Conservation (phyloP, 208 protist species). For the Trypanosoma platydactyli region DNA sequence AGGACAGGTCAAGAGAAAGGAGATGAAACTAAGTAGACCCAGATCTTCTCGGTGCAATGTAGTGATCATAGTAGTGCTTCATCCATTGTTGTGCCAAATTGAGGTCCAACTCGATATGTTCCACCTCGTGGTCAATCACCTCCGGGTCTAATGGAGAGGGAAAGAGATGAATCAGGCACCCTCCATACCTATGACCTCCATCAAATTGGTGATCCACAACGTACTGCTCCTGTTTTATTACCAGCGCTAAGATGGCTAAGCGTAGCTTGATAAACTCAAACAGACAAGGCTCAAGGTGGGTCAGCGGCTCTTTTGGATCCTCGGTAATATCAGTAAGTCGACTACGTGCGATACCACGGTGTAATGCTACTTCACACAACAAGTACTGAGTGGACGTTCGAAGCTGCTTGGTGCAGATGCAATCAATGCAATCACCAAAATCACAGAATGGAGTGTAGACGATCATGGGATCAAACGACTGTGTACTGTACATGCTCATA, state of each 20-base stretch:
- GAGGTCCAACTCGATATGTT: slow-evolving; percentile 80
- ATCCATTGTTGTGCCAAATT: slow-evolving; percentile 77
- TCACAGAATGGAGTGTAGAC: slow-evolving; percentile 78
- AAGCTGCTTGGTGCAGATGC: slow-evolving; percentile 82
- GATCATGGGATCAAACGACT: slow-evolving; percentile 74
- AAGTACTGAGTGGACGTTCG: slow-evolving; percentile 81
- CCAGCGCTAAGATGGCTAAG: slow-evolving; percentile 64
- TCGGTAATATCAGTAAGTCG: slow-evolving; percentile 57
- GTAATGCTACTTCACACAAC: slow-evolving; percentile 78
- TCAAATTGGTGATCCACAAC: slow-evolving; percentile 88
- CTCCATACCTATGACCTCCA: slow-evolving; percentile 74
- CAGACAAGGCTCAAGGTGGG: slow-evolving; percentile 75
- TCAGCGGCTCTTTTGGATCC: slow-evolving; percentile 63
- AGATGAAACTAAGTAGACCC: slow-evolving; percentile 11
- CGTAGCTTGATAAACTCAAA: slow-evolving; percentile 84
- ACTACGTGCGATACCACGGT: slow-evolving; percentile 71
- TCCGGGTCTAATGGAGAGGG: slow-evolving; percentile 81
- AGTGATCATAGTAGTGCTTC: slow-evolving; percentile 89
- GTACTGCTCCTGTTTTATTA: slow-evolving; percentile 85
- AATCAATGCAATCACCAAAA: slow-evolving; percentile 83
- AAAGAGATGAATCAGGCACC: slow-evolving; percentile 87
- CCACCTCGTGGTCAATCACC: slow-evolving; percentile 78
- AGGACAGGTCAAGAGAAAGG: slow-evolving; percentile 11
- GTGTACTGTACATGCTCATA: slow-evolving; percentile 85
- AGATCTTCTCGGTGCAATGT: slow-evolving; percentile 51